Base-by-base conservation (phyloP, 2,329 filamentous ascomycete species). In the Basipetospora chlamydospora region DNA sequence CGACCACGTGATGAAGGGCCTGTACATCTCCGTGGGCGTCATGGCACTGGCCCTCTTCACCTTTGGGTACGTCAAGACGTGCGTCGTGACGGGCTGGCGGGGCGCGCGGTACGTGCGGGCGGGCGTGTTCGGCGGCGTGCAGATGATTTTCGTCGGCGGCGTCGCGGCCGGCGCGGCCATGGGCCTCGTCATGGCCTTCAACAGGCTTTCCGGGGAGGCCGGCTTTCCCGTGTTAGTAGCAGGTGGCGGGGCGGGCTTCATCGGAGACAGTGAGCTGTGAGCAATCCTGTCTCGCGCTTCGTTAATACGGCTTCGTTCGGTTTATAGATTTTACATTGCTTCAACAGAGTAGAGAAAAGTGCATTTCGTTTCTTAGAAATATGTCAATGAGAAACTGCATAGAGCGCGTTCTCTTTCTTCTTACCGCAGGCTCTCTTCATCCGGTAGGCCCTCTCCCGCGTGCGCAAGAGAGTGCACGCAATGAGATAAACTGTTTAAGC, bases 11-110 rank as follows among this genome's bases (percentile, higher is more conserved):
- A 50, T 52, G 17, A 47, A 59, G n/a, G 67, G 66, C 0, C 56
- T 86, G 35, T 62, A 67, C 25, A 67, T 72, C 41, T 77, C 72
- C 17, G 63, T 78, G 18, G 63, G 51, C 4, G 64, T 80, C 37
- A 80, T 77, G 47, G 63, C 71, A 10, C 48, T 74, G 6, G 68
- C 73, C 2, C 52, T 81, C 29, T 67, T 80, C 38, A 52, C 57
- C 3, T 81, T 81, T 49, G 77, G 77, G n/a, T 77, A 75, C 45
- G 59, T 65, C 38, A 80, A 80, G 59, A 77, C 73, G 15, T 66
- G 58, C 22, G 58, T 71, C 10, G 36, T 46, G 18, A 36, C 37
- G 5, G 44, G 44, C 4, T 46, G 44, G 43, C 30, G 35, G 6
- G 44, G 43, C 11, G 17, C 26, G 16, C 35, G 41, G 16, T 38